Evolutionary conservation across 1,284 basidiomycete species (phyloP), one percentile per base, ranked within the genome.

Genomic region (Xerocomus nothofagi): DNA sequence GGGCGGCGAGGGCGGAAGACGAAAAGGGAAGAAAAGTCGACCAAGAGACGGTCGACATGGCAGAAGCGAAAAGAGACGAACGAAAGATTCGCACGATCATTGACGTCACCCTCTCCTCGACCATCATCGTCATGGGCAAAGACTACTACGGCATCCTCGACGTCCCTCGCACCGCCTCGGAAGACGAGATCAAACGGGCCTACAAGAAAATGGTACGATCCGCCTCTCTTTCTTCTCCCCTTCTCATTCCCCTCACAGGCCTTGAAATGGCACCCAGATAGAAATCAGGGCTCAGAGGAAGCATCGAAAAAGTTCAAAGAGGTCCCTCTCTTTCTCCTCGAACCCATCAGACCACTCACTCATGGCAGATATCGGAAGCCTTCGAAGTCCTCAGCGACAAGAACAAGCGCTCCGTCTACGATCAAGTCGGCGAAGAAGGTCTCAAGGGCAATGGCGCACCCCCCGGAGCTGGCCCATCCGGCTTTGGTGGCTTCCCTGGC

Each of bases 361-460:
- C 31, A n/a, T n/a, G n/a, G n/a, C 32, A 27, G 89, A 81, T 97
- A 51, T 91, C 91, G 21, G 96, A 99, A 75, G 96, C 96, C 0
- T 98, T 96, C 63, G 96, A 99, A 69, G 96, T 98, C 40, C 82
- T 98, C 45, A 91, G 82, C 46, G 95, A 98, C 72, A 86, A 88
- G 73, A 81, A 98, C 69, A 99, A 98, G 71, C 87, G 93, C 40
- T 77, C 91, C 0, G 72, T 98, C 24, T 99, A 97, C 60, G 96
- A 99, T 70, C 93, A 96, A 59, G 89, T 93, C 54, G 96, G 96
- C 29, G 96, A 98, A 69, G 96, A 98, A 57, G 96, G 96, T 2
- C 78, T 98, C 57, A 98, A 98, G 69, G 79, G 78, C 17, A 80
- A 80, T 30, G 78, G 75, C 0, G 70, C 73, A 14, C 62, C 80